Base-by-base conservation (phyloP, 805 yeast species). In the Nakazawaea ishiwadae region DNA sequence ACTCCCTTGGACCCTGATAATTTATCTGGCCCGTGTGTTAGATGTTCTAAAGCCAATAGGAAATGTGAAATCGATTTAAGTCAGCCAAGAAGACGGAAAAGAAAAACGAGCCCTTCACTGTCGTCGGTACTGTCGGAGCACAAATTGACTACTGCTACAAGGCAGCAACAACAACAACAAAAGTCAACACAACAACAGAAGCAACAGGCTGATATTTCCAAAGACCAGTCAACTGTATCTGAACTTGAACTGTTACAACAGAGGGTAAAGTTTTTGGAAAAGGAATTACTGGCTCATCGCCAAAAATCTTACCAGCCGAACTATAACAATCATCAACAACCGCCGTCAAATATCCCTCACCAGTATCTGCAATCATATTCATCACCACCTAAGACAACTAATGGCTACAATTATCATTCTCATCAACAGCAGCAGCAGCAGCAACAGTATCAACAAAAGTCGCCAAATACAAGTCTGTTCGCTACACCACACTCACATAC, bases 1-100 rank as follows among this genome's bases (percentile, higher is more conserved):
- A 77, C 83, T 6, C 93, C 96, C 0, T 67, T 81, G 1, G 81
- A 81, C 53, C 58, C 68, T 31, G 52, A 66, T 23, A 74, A 81
- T 44, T 79, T 80, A 8, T 58, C 68, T 2, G 79, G 83, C 3
- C 77, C 90, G 0, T 89, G 97, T 60, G 62, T 73, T 10, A 69
- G 96, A 31, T 89, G 97, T 54, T 47, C 74, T 18, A 84, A 79
- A 55, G 69, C 82, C 21, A 71, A 73, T 31, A 69, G 79, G 47
- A 59, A 59, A 26, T 89, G 97, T 62, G 80, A 78, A 45, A 77
- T 83, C 40, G 88, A 85, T 49, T 54, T 76, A 12, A 71, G 75
- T 14, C 84, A 77, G 39, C 65, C 79, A 8, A 68, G 81, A 32
- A 77, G 82, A 50, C 62, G 67, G 46, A 62, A 30, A 28, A 36